Evolutionary conservation across 495 filamentous ascomycete genomes (phyloP), one percentile per base, ranked within the genome.

Genomic region (Pseudevernia furfuracea): DNA sequence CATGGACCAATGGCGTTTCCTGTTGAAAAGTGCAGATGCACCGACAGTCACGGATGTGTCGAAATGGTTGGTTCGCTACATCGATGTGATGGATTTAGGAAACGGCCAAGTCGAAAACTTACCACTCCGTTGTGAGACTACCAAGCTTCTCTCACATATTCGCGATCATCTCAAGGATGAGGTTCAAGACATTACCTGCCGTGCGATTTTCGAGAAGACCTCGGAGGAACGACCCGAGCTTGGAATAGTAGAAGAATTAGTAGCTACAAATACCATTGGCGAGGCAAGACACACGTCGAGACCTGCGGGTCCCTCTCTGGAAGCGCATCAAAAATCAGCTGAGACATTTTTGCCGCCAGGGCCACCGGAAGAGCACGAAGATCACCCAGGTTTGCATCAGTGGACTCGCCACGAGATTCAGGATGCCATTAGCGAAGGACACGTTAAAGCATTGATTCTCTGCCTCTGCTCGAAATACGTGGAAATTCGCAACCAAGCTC

Each of bases 321-420:
- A 48, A 59, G 25, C 6, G n/a, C 17, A 58, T 21, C 48, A 11
- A n/a, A 30, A 39, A 23, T 15, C 19, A n/a, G 8, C 34, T 23
- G 49, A 19, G 58, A 34, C 28, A 25, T 7, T 36, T 55, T 23
- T 59, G 39, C 63, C 60, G 34, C 37, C 30, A 48, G 66, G 38
- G 23, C 68, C 60, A 34, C 62, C 68, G 19, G 19, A 63, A 64
- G 70, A 69, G 56, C 70, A 72, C n/a, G 78, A 85, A 52, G 81
- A 89, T 66, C 83, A 84, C 68, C 79, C 80, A 15, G 80, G 79
- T 9, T 74, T 89, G 25, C 75, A 82, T 38, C 84, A 79, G 67
- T 96, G 91, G 91, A 79, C 83, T 59, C 78, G 82, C 58, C 89
- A 93, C 66, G 87, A 91, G 7, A 74, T 89, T 0, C 87, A 88